phyloP scores from a whole-genome alignment of 176 grass and related monocot species.

The Oryza meridionalis region DNA sequence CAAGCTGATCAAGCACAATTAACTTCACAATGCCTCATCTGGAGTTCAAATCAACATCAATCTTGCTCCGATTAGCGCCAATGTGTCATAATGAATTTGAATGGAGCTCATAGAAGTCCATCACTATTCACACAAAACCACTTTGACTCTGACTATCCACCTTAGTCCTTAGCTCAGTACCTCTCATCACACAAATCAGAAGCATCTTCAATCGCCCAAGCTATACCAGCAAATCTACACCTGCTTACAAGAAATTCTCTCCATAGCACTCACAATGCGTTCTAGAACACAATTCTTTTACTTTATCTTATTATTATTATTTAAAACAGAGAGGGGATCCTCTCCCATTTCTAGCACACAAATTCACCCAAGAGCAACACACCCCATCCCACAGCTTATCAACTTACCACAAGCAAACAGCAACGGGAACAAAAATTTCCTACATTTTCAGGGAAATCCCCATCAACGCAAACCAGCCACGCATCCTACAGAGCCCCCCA shows the following conservation, averaged over 20 bases:
- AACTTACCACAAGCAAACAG: neutral
- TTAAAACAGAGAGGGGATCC: too few relatives aligned
- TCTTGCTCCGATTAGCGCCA: neutral
- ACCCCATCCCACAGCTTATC: neutral
- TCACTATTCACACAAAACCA: neutral
- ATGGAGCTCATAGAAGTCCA: neutral
- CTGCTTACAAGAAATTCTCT: neutral
- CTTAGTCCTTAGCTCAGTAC: neutral
- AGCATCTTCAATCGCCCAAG: neutral
- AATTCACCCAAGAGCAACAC: neutral
- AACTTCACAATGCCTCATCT: neutral
- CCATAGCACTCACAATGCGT: neutral
- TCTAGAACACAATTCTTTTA: too few relatives aligned
- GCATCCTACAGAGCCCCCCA: neutral
- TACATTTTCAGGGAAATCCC: neutral
- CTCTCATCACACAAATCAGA: neutral
- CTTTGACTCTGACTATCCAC: neutral
- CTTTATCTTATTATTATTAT: too few relatives aligned
- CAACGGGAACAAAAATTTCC: neutral
- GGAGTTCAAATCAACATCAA: neutral
- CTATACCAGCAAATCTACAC: neutral
- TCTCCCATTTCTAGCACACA: neutral
- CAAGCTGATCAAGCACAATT: constrained; percentile 1
- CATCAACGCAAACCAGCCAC: neutral
- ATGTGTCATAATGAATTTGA: neutral